Conservation (phyloP, 1,284 basidiomycete species). For the Neonothopanus nambi region DNA sequence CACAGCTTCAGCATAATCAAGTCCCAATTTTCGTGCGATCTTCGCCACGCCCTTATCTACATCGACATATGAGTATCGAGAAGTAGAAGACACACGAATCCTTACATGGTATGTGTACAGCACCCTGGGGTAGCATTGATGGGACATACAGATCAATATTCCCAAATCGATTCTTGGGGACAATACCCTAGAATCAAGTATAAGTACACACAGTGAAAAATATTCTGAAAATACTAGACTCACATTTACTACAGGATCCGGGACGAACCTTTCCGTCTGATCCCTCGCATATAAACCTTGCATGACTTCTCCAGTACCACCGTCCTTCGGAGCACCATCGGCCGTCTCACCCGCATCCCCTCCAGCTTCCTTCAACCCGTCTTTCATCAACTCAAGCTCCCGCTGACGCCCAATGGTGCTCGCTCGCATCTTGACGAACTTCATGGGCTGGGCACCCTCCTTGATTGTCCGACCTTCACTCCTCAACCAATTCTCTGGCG, state of each 20-base stretch:
- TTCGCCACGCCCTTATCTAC: conserved; percentile 88
- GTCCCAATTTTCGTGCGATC: conserved; percentile 83
- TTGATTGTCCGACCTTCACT: conserved; percentile 74
- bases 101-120: conserved; percentile 86
- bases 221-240: conserved; percentile 28
- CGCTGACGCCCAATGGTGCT: conserved; percentile 83
- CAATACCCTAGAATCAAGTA: conserved; percentile 63
- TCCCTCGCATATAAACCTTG: conserved; percentile 86
- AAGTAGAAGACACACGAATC: conserved; percentile 20
- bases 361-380: conserved; percentile 26
- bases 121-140: conserved; percentile 91
- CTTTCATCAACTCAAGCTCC: conserved; percentile 75
- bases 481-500: conserved; percentile 95
- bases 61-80: not conserved
- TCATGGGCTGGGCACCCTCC: conserved; percentile 82
- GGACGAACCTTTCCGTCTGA: conserved; percentile 85
- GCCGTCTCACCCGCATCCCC: not conserved
- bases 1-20: conserved; percentile 94
- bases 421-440: conserved; percentile 86
- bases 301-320: conserved; percentile 52
- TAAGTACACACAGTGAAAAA: not conserved
- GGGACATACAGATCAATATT: conserved; percentile 97
- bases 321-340: not conserved
- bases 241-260: conserved; percentile 83
- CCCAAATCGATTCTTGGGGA: conserved; percentile 95